Base-by-base conservation (phyloP, 805 yeast species). In the Hagleromyces aurorensis region DNA sequence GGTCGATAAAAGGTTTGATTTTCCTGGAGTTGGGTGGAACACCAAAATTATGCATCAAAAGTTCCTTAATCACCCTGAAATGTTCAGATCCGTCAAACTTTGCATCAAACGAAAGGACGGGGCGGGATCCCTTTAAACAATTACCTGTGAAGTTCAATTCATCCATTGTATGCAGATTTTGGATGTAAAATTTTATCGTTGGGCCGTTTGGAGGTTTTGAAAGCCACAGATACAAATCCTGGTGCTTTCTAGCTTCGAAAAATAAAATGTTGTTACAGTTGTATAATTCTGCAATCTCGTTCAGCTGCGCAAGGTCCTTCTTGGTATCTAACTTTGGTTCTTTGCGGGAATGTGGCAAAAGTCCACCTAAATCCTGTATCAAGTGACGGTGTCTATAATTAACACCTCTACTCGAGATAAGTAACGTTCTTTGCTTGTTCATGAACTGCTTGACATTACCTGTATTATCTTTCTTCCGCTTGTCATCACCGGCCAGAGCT, bases 121-220 rank as follows among this genome's bases (percentile, higher is more conserved):
- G 98, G 57, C 98, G 75, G 10, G 96, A 85, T 5, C 98, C 98
- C 57, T 80, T 84, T 41, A 91, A 65, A 53, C 96, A 85, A 63
- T 91, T 91, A 29, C 98, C 98, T 8, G 95, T 86, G 64, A 91
- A 91, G 56, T 91, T 87, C 41, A 91, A 67, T 61, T 91, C 98
- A 52, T 87, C 95, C 67, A 86, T 74, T 19, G 97, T 91, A 59
- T 91, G 97, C 62, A 91, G 68, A 61, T 91, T 91, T 62, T 89
- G 96, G 36, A 91, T 71, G 55, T 80, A 91, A 59, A 91, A 89
- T 61, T 91, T 91, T 49, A 83, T 64, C 14, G 96, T 89, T 36
- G 98, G 98, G 1, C 98, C 98, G 56, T 91, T 89, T 23, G 98
- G 98, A 16, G 97, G 91, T 61, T 91, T 89, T 19, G 96, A 74